Evolutionary conservation across 2,329 filamentous ascomycete species (phyloP).

Genomic region (Penicillium sp.): DNA sequence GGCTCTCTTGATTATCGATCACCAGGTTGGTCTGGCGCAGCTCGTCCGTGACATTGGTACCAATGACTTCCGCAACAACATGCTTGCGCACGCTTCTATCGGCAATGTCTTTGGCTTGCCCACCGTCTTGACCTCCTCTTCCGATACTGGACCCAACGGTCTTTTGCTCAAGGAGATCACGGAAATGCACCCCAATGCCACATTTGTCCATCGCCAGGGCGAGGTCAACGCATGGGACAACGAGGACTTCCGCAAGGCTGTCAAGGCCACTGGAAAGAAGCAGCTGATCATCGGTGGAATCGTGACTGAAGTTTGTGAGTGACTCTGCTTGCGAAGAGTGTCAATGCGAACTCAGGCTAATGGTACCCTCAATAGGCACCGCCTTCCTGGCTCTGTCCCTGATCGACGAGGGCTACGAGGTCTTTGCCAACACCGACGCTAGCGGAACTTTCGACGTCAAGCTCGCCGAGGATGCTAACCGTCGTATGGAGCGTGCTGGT

Average conservation of each 20-base stretch:
- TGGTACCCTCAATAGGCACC: conserved; percentile 49
- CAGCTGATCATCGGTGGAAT: conserved; percentile 74
- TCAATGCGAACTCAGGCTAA: background rate
- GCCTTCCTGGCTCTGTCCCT: conserved; percentile 74
- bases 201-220: conserved; percentile 67
- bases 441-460: conserved; percentile 39
- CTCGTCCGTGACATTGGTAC: conserved; percentile 66
- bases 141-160: conserved; percentile 70
- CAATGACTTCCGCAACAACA: conserved; percentile 65
- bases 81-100: conserved; percentile 67
- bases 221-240: conserved; percentile 81
- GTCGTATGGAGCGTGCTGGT: conserved; percentile 66
- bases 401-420: conserved; percentile 68
- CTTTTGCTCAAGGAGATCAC: conserved; percentile 69
- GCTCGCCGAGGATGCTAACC: conserved; percentile 59
- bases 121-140: conserved; percentile 69
- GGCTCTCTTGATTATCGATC: conserved; percentile 35
- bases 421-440: conserved; percentile 40
- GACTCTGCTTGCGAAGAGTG: background rate
- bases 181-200: conserved; percentile 66
- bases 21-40: conserved; percentile 39
- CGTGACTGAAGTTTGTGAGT: conserved; percentile 69
- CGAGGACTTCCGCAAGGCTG: conserved; percentile 64
- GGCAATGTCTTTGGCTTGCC: conserved; percentile 69
- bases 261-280: conserved; percentile 64